Evolutionary conservation across 2,329 filamentous ascomycete genomes (phyloP), one percentile per base, ranked within the genome.

Genomic region (Ramichloridium luteum): DNA sequence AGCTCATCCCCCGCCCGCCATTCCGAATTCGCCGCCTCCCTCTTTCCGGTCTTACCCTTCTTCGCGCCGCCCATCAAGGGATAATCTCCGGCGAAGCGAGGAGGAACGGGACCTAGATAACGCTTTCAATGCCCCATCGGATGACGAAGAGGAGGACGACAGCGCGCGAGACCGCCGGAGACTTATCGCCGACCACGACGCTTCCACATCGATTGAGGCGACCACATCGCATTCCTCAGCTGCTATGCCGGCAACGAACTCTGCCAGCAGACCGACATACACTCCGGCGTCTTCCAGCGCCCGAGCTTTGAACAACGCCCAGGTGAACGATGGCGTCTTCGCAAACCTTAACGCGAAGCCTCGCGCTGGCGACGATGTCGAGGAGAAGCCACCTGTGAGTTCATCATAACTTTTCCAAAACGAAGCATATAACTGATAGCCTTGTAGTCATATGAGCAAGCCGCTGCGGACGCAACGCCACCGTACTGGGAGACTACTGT

Each of bases 401-500:
- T 93, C 18, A 26, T 18, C 13, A 16, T 74, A 44, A 83, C 74
- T 13, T 10, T 10, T 16, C 30, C 20, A 6, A 25, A 4, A 32
- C 20, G 25, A 12, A 26, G 12, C 16, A 29, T 12, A 16, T 16
- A 8, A 32, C 22, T 32, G 14, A 32, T 13, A 11, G 25, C 13
- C 20, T 12, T 16, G 10, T 48, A 94, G 83, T 86, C 88, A 20
- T 98, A 98, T 57, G 90, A 98, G 68, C 88, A 96, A 73, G 90
- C 90, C 11, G 90, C 90, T 3, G 88, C 88, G 25, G 90, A 98
- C 57, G 80, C 85, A 14, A 90, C 90, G 28, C 90, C 90, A 1
- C 90, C 90, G 0, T 98, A 98, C 60, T 98, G 90, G 90, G 90
- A 98, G 64, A 98, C 90, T 4, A 96, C 90, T 0, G 94, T 98